A percentile compares a stretch with the other conserved stretches of the same genome.
Conservation (phyloP, 768 basidiomycete species). For the Suillus fuscotomentosus region DNA sequence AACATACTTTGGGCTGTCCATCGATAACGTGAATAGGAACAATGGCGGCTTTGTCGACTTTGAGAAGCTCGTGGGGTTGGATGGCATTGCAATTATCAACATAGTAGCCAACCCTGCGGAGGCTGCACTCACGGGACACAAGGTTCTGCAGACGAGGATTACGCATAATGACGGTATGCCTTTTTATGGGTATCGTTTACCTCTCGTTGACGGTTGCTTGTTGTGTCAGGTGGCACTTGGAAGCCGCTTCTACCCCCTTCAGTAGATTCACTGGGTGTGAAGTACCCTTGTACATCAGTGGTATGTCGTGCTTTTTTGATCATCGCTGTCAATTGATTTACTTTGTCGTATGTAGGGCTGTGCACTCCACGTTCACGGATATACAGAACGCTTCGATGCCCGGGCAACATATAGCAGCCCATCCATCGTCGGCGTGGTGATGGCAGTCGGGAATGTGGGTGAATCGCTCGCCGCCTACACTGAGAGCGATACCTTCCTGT, state of each 20-base stretch:
- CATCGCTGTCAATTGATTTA: constrained; percentile 1
- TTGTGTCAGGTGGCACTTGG: constrained; percentile 74
- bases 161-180: constrained; percentile 92
- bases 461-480: constrained; percentile 75
- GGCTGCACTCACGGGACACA: constrained; percentile 66
- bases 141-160: constrained; percentile 81
- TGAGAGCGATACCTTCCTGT: constrained; percentile 93
- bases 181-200: background rate
- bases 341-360: constrained; percentile 55
- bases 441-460: constrained; percentile 97
- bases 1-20: constrained; percentile 88
- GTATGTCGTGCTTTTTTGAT: constrained; percentile 37
- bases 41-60: constrained; percentile 89
- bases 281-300: constrained; percentile 68
- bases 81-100: constrained; percentile 94
- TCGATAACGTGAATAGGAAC: constrained; percentile 92
- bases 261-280: constrained; percentile 69
- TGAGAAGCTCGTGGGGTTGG: constrained; percentile 94
- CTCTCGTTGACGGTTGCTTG: constrained; percentile 2
- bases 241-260: constrained; percentile 74
- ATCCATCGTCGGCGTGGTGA: constrained; percentile 86
- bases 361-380: constrained; percentile 89
- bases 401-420: constrained; percentile 94
- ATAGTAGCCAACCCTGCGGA: constrained; percentile 80
- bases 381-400: constrained; percentile 88